These are phyloP conservation scores for Aegilops speltoides DNA, from an alignment of 176 grass and related monocot species.

Conservation along the genomic window DNA sequence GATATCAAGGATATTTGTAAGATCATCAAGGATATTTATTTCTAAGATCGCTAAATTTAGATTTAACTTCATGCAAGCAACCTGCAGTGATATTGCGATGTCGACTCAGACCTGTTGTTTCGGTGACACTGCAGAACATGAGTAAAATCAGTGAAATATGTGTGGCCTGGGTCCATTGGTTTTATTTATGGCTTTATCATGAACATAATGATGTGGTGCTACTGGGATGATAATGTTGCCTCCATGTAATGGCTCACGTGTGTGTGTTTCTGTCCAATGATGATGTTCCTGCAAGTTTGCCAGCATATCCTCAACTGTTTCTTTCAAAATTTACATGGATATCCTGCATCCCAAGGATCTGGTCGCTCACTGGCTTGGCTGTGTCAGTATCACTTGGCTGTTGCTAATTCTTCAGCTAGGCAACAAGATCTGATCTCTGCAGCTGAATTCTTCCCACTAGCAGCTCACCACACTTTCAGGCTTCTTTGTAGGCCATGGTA, in stretches of 20 bases:
- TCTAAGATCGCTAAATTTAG: too few relatives aligned
- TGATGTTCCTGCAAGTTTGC: background rate
- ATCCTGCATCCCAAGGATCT: background rate
- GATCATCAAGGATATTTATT: too few relatives aligned
- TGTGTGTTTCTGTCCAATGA: background rate
- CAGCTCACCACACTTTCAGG: background rate
- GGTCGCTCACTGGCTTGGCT: background rate
- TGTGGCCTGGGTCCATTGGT: background rate
- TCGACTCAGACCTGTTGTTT: background rate
- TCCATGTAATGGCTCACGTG: background rate
- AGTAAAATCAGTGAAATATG: background rate
- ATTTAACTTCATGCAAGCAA: too few relatives aligned
- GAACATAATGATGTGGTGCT: background rate
- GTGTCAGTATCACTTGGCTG: background rate
- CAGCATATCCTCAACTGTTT: background rate
- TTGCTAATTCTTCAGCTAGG: background rate
- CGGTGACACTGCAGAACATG: background rate
- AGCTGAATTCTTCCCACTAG: background rate
- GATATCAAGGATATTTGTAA: too few relatives aligned
- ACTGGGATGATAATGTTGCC: slow-evolving; percentile 12
- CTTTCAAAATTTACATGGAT: background rate
- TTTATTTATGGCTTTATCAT: background rate
- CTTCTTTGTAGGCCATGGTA: background rate
- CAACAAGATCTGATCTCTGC: background rate
- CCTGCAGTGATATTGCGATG: too few relatives aligned